These are phyloP conservation scores for Cymbidium sinense DNA, from an alignment of 106 monocot species.

Conservation along the genomic window DNA sequence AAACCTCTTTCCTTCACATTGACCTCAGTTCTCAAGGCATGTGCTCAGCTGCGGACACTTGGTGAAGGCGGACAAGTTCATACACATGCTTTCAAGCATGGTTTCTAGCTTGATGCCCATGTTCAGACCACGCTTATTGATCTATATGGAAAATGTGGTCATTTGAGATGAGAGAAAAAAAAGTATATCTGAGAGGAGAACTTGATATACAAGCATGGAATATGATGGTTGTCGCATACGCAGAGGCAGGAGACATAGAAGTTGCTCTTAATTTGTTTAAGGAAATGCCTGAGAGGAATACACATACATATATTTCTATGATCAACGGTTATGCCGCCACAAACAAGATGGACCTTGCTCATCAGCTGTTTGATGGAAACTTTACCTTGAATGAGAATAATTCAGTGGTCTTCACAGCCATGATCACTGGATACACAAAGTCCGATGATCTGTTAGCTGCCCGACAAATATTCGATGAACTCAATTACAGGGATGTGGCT, in stretches of 20 bases:
- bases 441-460: conserved; percentile 17
- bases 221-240: conserved; percentile 17
- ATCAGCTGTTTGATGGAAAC: not conserved
- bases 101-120: conserved; percentile 11
- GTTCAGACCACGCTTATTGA: conserved; percentile 20
- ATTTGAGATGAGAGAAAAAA: conserved; percentile 1
- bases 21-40: conserved; percentile 16
- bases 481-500: conserved; percentile 15
- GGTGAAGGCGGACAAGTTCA: conserved; percentile 19
- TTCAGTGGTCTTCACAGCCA: conserved; percentile 16
- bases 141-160: conserved; percentile 14
- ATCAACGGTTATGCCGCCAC: conserved; percentile 10
- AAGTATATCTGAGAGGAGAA: not conserved
- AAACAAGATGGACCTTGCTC: conserved; percentile 11
- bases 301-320: conserved; percentile 20
- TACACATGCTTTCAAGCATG: conserved; percentile 17
- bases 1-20: conserved; percentile 27
- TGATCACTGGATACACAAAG: conserved; percentile 24
- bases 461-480: conserved; percentile 18
- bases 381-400: not conserved
- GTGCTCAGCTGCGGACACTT: not conserved
- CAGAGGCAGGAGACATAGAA: conserved; percentile 16
- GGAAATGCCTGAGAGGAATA: conserved; percentile 19
- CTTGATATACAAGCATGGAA: conserved; percentile 24
- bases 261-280: conserved; percentile 16